These are phyloP conservation scores for Pyrenochaeta sp. DNA, from an alignment of 2,329 filamentous ascomycete genomes.

Conservation along the genomic window DNA sequence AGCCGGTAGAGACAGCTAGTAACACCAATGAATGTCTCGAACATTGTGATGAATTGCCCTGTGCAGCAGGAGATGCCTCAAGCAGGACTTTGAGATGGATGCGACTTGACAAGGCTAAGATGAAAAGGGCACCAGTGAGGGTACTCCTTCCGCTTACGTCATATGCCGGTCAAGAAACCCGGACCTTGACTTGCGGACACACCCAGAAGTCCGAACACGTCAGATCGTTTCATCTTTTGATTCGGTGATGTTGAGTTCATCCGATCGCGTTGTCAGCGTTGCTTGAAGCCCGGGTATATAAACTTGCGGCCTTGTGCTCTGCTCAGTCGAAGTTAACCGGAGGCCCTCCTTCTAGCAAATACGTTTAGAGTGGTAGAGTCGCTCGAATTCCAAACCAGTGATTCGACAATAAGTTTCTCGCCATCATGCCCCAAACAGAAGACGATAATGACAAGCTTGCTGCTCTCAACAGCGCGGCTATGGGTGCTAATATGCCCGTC, in stretches of 20 bases:
- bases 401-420: background rate
- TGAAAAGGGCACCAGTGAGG: too few relatives aligned
- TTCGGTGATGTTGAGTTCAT: background rate
- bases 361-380: background rate
- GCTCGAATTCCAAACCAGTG: background rate
- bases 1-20: background rate
- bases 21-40: conserved; percentile 3
- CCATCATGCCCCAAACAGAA: conserved; percentile 4
- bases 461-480: conserved; percentile 11
- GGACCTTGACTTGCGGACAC: too few relatives aligned
- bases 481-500: conserved; percentile 11
- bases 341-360: background rate
- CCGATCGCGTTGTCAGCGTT: background rate
- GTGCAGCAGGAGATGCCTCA: background rate
- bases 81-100: background rate
- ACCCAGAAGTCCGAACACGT: background rate
- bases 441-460: conserved; percentile 2
- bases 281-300: background rate
- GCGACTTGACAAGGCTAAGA: background rate
- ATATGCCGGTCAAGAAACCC: background rate
- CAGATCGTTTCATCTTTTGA: background rate
- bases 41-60: background rate
- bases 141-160: conserved; percentile 1
- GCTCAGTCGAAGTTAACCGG: too few relatives aligned
- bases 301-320: background rate